Conservation (phyloP, 2,329 filamentous ascomycete genomes). For the Sporothrix dimorphospora region DNA sequence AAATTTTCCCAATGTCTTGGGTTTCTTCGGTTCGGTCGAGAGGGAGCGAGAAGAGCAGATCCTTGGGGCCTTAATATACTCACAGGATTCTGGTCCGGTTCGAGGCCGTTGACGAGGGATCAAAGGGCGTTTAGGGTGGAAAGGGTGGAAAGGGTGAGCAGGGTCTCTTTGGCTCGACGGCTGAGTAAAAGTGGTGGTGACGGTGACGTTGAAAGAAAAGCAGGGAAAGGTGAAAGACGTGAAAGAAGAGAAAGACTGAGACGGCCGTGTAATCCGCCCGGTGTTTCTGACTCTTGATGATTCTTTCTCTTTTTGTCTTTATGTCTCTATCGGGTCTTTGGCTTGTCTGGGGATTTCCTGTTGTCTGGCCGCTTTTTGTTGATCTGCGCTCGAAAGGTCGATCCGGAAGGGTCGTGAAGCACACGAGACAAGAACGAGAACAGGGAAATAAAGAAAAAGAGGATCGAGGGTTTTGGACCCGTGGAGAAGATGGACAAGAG, state of each 20-base stretch:
- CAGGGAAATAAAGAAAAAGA: constrained; percentile 12
- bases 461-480: constrained; percentile 9
- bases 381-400: constrained; percentile 11
- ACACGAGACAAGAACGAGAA: constrained; percentile 10
- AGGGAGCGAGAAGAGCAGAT: constrained; percentile 8
- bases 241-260: constrained; percentile 8
- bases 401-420: constrained; percentile 12
- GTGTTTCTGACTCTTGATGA: constrained; percentile 23
- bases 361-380: constrained; percentile 11
- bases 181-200: constrained; percentile 15
- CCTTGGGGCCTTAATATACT: constrained; percentile 14
- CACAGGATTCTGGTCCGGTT: background rate
- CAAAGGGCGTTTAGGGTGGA: background rate
- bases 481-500: background rate
- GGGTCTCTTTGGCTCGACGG: background rate
- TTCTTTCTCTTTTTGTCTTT: background rate
- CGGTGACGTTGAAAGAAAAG: background rate
- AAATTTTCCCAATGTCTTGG: constrained; percentile 9
- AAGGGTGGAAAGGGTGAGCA: background rate
- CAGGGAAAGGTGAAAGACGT: background rate
- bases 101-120: constrained; percentile 1
- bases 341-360: background rate
- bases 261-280: constrained; percentile 19
- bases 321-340: background rate
- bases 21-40: background rate